Conservation (phyloP, 1,139 yeast species). For the Blastobotrys apis region DNA sequence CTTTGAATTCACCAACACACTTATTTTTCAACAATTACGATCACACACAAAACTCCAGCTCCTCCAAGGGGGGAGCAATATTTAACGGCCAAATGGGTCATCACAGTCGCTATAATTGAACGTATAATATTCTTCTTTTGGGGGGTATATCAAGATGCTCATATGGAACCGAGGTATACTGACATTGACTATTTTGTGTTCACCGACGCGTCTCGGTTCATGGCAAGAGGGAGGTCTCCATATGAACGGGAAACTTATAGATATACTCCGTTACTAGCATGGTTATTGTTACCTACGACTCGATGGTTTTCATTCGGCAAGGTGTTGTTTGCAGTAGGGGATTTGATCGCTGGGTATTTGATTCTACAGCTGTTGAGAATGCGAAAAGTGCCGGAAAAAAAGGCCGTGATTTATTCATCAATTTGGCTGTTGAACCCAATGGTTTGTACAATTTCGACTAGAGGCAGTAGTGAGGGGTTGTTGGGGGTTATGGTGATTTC, state of each 20-base stretch:
- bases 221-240: conserved; percentile 64
- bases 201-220: conserved; percentile 81
- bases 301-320: conserved; percentile 69
- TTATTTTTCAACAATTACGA: neutral
- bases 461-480: conserved; percentile 92
- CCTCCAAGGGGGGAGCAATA: neutral
- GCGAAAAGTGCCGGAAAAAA: conserved; percentile 32
- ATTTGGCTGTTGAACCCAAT: conserved; percentile 92
- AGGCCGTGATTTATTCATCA: conserved; percentile 45
- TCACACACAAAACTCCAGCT: neutral
- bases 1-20: neutral
- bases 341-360: conserved; percentile 72
- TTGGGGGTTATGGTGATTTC: conserved; percentile 72
- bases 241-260: conserved; percentile 83
- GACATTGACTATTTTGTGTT: conserved; percentile 93
- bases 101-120: conserved; percentile 12
- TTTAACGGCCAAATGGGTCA: conserved; percentile 7
- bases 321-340: conserved; percentile 67
- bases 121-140: conserved; percentile 68
- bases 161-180: conserved; percentile 78
- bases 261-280: conserved; percentile 85
- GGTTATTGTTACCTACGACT: conserved; percentile 70
- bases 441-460: conserved; percentile 88
- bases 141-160: conserved; percentile 83
- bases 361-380: conserved; percentile 46